Evolutionary conservation across 2,329 filamentous ascomycete genomes (phyloP).

Genomic region (Colletotrichum sp.): DNA sequence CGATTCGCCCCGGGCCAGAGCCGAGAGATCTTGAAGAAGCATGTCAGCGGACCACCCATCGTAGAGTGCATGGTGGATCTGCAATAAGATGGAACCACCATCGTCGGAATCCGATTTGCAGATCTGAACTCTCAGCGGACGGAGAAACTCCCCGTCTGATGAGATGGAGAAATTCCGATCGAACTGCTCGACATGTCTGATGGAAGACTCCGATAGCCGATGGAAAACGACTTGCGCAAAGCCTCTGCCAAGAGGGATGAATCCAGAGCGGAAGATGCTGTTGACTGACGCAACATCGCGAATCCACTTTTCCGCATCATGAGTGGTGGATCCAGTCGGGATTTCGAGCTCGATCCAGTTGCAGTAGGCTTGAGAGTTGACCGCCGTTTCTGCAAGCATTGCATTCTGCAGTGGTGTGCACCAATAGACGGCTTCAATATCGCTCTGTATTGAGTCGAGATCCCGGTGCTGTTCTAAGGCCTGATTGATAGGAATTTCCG

Average conservation of each 20-base stretch:
- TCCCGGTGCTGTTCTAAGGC: neutral
- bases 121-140: conserved; percentile 68
- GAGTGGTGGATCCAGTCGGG: conserved; percentile 31
- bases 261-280: conserved; percentile 76
- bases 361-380: conserved; percentile 68
- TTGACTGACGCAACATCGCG: conserved; percentile 56
- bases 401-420: conserved; percentile 79
- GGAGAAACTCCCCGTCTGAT: conserved; percentile 43
- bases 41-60: conserved; percentile 94
- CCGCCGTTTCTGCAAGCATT: conserved; percentile 78
- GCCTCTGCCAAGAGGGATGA: conserved; percentile 56
- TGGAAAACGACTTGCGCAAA: conserved; percentile 72
- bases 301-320: conserved; percentile 55
- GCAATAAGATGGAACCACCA: conserved; percentile 45
- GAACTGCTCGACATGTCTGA: conserved; percentile 43
- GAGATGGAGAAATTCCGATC: conserved; percentile 41
- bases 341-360: conserved; percentile 77
- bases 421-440: conserved; percentile 49
- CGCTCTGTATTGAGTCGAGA: neutral
- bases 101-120: conserved; percentile 16
- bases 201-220: conserved; percentile 42
- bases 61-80: conserved; percentile 84
- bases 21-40: conserved; percentile 68
- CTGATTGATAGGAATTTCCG: neutral
- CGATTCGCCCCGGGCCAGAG: conserved; percentile 40